These are phyloP conservation scores for Phytophthora brassicae DNA, from an alignment of 352 stramenopile species.

Conservation along the genomic window DNA sequence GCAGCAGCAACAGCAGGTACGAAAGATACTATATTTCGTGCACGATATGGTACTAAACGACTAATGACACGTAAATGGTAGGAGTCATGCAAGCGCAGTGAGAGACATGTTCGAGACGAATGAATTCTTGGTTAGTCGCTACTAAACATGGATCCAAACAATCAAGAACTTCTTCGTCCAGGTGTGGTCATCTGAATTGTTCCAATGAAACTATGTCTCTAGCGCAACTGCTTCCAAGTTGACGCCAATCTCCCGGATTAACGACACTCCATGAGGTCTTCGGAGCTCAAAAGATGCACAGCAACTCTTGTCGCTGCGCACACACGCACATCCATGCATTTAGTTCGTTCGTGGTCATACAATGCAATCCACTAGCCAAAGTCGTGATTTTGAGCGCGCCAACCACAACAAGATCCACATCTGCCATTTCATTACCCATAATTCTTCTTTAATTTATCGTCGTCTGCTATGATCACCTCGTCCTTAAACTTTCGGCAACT, in stretches of 20 bases:
- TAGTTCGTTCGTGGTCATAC: not conserved
- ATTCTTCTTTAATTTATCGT: no score
- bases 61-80: not conserved
- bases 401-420: not conserved
- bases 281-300: not conserved
- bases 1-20: not conserved
- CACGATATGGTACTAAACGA: not conserved
- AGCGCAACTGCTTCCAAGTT: not conserved
- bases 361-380: not conserved
- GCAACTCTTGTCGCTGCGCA: not conserved
- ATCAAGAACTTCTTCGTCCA: not conserved
- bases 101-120: not conserved
- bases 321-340: not conserved
- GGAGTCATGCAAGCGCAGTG: not conserved
- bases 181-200: not conserved
- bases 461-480: no score
- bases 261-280: not conserved
- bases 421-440: not conserved
- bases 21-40: not conserved
- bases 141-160: not conserved
- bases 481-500: no score
- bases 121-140: not conserved
- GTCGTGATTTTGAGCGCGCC: no score
- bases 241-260: not conserved
- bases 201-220: not conserved